Evolutionary conservation across 2,329 filamentous ascomycete species (phyloP), one percentile per base, ranked within the genome.

Genomic region (Trichoderma brevicompactum): DNA sequence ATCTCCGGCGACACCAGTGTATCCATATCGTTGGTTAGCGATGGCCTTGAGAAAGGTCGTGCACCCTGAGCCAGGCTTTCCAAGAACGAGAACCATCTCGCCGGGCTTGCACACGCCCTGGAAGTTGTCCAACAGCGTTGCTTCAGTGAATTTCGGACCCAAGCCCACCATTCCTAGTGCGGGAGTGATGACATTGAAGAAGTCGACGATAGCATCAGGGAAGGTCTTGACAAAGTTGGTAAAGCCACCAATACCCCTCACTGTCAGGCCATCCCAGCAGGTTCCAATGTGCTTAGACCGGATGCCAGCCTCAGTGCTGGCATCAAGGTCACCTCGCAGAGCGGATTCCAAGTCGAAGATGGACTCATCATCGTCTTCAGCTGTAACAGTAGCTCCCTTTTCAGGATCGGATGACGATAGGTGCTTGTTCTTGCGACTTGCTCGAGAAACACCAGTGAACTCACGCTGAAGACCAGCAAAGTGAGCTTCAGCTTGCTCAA

Each of bases 11-110:
- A 87, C 79, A 32, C 75, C 71, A 0, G 83, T 85, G 72, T 85
- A 88, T 12, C 84, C 84, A 66, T 79, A 79, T 5, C 85, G 83
- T 73, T 90, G 87, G 72, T 91, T 91, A 15, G 87, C 83, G 65
- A 91, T 89, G 0, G 85, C 81, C 75, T 89, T 89, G 63, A 91
- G 81, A 69, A 91, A 90, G 0, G 88, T 89, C 1, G 88, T 89
- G 73, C 89, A 91, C 32, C 89, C 89, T 0, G 85, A 88, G 0
- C 92, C 92, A 0, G 92, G 92, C 68, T 88, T 85, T 23, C 92
- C 92, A 7, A 96, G 81, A 0, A 96, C 92, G 2, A 96, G 81
- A 0, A 94, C 85, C 92, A 97, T 96, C 80, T 97, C 93, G 1
- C 93, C 94, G 0, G 92, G 91, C 68, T 89, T 88, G 65, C 87